Percentiles rank a stretch among this genome's conserved stretches.
phyloP scores from a whole-genome alignment of 139 green algal species.

The Chlamydomonas sphaeroides region DNA sequence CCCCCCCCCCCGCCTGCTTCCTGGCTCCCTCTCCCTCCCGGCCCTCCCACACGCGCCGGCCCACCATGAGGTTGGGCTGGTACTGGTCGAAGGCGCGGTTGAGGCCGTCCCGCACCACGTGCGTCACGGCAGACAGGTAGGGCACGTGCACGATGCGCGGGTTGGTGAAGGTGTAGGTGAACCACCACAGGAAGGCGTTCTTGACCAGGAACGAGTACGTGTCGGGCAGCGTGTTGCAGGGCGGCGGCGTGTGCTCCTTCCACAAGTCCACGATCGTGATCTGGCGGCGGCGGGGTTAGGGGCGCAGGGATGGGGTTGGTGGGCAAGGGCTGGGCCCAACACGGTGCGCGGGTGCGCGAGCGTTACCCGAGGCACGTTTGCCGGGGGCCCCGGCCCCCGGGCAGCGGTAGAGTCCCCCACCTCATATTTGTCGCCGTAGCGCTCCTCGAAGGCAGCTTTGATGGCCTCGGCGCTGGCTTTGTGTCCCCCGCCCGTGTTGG shows the following conservation, averaged over 20 bases:
- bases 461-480: conserved; percentile 92
- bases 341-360: no score
- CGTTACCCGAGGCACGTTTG: no score
- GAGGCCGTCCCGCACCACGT: conserved; percentile 51
- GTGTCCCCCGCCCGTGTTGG: conserved; percentile 96
- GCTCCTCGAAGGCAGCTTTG: conserved; percentile 84
- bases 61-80: conserved; percentile 69
- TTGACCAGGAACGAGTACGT: conserved; percentile 95
- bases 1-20: no score
- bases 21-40: neutral
- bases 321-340: no score
- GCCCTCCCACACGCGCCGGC: neutral
- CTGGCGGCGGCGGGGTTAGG: conserved; percentile 52
- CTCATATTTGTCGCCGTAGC: conserved; percentile 86
- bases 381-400: no score
- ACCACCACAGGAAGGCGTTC: conserved; percentile 82
- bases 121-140: conserved; percentile 58
- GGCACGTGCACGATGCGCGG: conserved; percentile 81
- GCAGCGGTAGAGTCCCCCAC: no score
- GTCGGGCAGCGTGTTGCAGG: conserved; percentile 90
- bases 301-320: neutral
- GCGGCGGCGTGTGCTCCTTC: conserved; percentile 90
- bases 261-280: conserved; percentile 95
- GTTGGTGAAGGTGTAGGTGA: conserved; percentile 62
- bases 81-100: conserved; percentile 71